Conservation (phyloP, 2,329 filamentous ascomycete genomes). For the Fusarium sambucinum region DNA sequence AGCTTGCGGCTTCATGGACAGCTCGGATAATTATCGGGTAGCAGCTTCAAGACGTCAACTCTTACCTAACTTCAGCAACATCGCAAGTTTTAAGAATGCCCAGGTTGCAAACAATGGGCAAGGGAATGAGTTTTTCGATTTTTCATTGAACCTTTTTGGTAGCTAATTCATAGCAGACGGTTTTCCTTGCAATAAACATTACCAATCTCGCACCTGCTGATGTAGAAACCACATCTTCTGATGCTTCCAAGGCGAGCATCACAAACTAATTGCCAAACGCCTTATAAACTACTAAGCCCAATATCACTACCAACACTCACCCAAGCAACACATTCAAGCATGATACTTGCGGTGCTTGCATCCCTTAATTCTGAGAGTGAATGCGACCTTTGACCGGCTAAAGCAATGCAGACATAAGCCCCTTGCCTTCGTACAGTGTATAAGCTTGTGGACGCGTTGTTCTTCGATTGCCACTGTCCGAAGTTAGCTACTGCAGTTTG, state of each 20-base stretch:
- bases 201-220: background rate
- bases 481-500: background rate
- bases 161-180: background rate
- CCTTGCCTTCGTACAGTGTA: background rate
- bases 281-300: background rate
- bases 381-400: conserved; percentile 11
- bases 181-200: background rate
- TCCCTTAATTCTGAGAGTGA: conserved; percentile 10
- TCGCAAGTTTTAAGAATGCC: background rate
- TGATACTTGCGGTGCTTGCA: conserved; percentile 27
- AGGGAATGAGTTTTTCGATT: background rate
- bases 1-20: conserved; percentile 22
- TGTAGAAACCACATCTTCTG: background rate
- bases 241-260: background rate
- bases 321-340: background rate
- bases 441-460: conserved; percentile 16
- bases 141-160: background rate
- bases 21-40: conserved; percentile 47
- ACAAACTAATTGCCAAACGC: background rate
- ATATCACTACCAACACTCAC: background rate
- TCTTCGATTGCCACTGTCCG: conserved; percentile 27
- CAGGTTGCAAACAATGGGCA: background rate
- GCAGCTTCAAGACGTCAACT: background rate
- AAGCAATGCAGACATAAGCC: conserved; percentile 32
- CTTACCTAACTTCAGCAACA: background rate